phyloP scores from a whole-genome alignment of 2,329 filamentous ascomycete species.

The Clonostachys chloroleuca region DNA sequence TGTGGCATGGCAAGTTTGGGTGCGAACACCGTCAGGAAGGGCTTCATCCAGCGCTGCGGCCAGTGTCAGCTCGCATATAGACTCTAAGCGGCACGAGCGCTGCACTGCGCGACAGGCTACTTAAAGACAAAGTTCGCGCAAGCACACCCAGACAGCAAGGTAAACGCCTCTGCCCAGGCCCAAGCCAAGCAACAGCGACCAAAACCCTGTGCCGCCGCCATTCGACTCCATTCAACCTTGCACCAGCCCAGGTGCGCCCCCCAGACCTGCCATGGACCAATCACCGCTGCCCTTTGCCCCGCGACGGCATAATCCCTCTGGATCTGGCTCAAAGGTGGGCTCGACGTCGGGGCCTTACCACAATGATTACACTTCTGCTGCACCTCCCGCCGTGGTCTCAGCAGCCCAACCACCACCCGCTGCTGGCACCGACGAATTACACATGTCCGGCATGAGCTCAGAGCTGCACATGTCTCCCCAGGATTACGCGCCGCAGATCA shows the following conservation, averaged over 20 bases:
- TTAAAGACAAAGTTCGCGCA: too few relatives aligned
- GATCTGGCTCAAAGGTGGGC: background rate
- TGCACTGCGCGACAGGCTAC: too few relatives aligned
- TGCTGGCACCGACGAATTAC: constrained; percentile 44
- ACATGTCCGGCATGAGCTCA: constrained; percentile 43
- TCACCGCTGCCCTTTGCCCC: constrained; percentile 28
- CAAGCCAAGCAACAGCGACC: too few relatives aligned
- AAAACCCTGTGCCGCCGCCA: too few relatives aligned
- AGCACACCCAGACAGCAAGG: too few relatives aligned
- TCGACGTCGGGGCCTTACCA: constrained; percentile 10
- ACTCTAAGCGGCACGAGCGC: too few relatives aligned
- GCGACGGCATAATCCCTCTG: constrained; percentile 13
- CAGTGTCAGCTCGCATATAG: too few relatives aligned
- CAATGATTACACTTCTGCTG: constrained; percentile 4
- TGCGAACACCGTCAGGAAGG: too few relatives aligned
- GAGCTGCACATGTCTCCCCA: constrained; percentile 31
- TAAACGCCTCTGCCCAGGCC: too few relatives aligned
- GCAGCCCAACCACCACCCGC: constrained; percentile 1
- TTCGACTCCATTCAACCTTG: too few relatives aligned
- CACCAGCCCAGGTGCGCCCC: background rate
- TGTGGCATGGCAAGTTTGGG: too few relatives aligned
- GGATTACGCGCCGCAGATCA: constrained; percentile 47
- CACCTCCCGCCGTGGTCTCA: constrained; percentile 8
- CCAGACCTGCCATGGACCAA: constrained; percentile 26
- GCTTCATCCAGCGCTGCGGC: too few relatives aligned